Evolutionary conservation across 805 yeast genomes (phyloP).

Genomic region (Kazachstania psychrophila): DNA sequence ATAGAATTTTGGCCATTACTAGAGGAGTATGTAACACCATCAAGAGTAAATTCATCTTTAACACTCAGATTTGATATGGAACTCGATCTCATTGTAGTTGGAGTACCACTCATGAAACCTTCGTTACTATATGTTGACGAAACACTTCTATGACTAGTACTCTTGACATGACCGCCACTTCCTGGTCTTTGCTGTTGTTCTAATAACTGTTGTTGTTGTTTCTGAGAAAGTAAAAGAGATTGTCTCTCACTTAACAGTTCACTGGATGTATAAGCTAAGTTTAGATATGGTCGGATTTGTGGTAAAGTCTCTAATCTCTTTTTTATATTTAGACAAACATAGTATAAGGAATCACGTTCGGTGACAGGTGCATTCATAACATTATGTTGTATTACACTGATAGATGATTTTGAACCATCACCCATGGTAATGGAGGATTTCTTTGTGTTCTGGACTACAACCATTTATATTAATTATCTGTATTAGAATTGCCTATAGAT

Average conservation of each 20-base stretch:
- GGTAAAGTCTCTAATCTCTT: constrained; percentile 48
- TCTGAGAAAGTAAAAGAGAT: constrained; percentile 41
- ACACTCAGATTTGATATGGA: constrained; percentile 29
- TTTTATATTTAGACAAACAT: constrained; percentile 51
- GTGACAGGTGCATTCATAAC: constrained; percentile 57
- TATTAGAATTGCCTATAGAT: too few relatives aligned
- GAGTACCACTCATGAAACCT: constrained; percentile 9
- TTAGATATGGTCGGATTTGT: constrained; percentile 59
- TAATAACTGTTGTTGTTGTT: constrained; percentile 25
- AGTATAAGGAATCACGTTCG: constrained; percentile 59
- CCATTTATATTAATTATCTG: too few relatives aligned
- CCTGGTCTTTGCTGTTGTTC: constrained; percentile 4
- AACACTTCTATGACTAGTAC: constrained; percentile 14
- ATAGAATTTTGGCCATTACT: constrained; percentile 11
- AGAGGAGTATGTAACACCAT: constrained; percentile 20
- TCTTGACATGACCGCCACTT: constrained; percentile 6
- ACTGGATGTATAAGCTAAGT: constrained; percentile 54
- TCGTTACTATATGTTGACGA: constrained; percentile 14
- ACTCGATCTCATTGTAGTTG: constrained; percentile 27
- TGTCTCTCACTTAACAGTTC: constrained; percentile 67
- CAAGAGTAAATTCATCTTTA: constrained; percentile 25
- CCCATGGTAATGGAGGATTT: constrained; percentile 1
- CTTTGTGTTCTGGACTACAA: constrained; percentile 1
- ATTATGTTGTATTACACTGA: constrained; percentile 21
- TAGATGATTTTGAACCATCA: constrained; percentile 6